A percentile compares a stretch with the other conserved stretches of the same genome.
Conservation (phyloP, 129 eudicot genomes). For the Escallonia herrerae region DNA sequence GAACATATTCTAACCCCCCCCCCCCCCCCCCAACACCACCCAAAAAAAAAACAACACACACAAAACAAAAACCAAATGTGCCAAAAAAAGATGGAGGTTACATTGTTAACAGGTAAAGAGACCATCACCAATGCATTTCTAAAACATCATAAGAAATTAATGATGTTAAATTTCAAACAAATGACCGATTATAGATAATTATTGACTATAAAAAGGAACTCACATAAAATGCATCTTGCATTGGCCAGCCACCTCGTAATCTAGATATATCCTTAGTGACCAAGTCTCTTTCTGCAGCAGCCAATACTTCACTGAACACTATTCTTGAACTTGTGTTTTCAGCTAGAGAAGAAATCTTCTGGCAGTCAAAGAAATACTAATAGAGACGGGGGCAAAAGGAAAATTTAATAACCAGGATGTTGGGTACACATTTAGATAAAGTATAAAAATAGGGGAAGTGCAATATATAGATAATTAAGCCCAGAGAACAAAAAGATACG, state of each 20-base stretch:
- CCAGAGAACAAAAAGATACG: slow-evolving; percentile 52
- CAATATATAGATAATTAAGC: background rate
- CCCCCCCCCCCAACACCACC: too few relatives aligned
- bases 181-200: background rate
- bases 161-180: background rate
- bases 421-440: background rate
- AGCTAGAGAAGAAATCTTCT: slow-evolving; percentile 79
- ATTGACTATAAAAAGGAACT: slow-evolving; percentile 21
- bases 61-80: too few relatives aligned
- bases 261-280: slow-evolving; percentile 90
- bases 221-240: slow-evolving; percentile 94
- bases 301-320: slow-evolving; percentile 85
- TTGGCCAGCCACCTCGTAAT: slow-evolving; percentile 99
- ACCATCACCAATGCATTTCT: too few relatives aligned
- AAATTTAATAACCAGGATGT: slow-evolving; percentile 1
- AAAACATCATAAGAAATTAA: too few relatives aligned
- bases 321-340: slow-evolving; percentile 69
- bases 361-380: slow-evolving; percentile 41
- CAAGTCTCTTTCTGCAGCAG: slow-evolving; percentile 80
- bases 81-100: too few relatives aligned
- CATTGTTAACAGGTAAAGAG: too few relatives aligned
- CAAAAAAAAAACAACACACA: too few relatives aligned
- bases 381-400: background rate
- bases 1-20: too few relatives aligned
- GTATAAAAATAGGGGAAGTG: background rate